Base-by-base conservation (phyloP, 2,329 filamentous ascomycete genomes). In the Lizonia empirigonia region DNA sequence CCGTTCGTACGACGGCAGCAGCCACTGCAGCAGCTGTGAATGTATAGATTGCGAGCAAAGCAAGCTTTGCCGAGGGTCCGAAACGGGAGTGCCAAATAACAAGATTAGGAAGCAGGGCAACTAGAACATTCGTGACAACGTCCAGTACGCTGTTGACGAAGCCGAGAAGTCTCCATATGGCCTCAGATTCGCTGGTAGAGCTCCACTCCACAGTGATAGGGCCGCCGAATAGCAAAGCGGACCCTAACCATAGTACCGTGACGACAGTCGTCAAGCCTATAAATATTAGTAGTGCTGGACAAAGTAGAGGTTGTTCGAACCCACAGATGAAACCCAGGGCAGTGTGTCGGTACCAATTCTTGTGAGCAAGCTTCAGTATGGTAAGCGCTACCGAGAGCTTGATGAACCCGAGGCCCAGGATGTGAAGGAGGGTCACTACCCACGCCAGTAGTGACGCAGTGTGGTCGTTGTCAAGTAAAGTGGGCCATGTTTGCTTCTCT, bases 301-400 rank as follows among this genome's bases (percentile, higher is more conserved):
- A 13, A 13, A 18, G 23, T 10, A 29, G 26, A 7, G 37, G 29
- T 8, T 22, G 7, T 2, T 12, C n/a, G 18, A 5, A 42, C 58
- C 46, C 62, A 78, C 78, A 70, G 36, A 80, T 75, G 12, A 74
- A 64, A 1, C 59, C 68, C 57, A 73, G 71, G 3, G 80, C 63
- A 37, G 76, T 70, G 5, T 64, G 64, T 16, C 72, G 73, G 62
- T 76, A 77, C 13, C 53, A 64, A 27, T 18, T 38, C 1, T 68
- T 74, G 5, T 68, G 63, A 12, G 72, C 63, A n/a, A 74, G 71
- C 6, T 76, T 69, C 38, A 80, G 65, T 2, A 82, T 66, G 51
- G 77, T 78, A 10, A 77, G 69, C 10, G 72, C 73, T 15, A 78
- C 70, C 1, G 78, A 80, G 6, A 80, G 68, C 62, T 81, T 82